phyloP scores from a whole-genome alignment of 1,284 basidiomycete genomes.

The Termitomyces sp. region DNA sequence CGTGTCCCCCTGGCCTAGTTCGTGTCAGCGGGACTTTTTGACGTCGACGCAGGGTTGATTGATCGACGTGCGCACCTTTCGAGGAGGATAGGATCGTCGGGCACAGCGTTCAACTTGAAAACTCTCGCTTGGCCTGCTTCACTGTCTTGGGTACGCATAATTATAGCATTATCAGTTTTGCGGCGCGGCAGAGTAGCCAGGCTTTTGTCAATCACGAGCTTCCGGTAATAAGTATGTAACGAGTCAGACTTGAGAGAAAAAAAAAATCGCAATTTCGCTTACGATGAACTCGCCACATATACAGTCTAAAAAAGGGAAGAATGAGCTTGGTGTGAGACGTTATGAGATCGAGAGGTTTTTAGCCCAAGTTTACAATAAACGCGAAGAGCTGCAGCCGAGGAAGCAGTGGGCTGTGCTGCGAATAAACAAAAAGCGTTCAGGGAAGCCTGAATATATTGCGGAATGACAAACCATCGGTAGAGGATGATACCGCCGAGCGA shows the following conservation, averaged over 20 bases:
- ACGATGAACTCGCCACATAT: conserved; percentile 83
- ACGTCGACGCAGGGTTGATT: neutral
- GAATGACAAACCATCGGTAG: conserved; percentile 60
- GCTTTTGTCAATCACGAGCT: conserved; percentile 80
- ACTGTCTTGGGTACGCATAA: conserved; percentile 64
- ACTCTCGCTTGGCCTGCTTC: conserved; percentile 55
- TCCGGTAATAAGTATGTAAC: conserved; percentile 7
- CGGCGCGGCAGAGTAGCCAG: conserved; percentile 65
- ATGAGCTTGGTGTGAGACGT: conserved; percentile 8
- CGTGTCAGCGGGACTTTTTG: neutral
- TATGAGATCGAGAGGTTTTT: conserved; percentile 3
- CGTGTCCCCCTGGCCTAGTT: conserved; percentile 56
- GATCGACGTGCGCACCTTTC: conserved; percentile 56
- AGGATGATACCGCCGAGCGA: conserved; percentile 74
- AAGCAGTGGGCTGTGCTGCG: conserved; percentile 71
- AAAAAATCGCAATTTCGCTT: conserved; percentile 27
- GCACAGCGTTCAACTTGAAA: conserved; percentile 72
- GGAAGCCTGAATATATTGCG: conserved; percentile 5
- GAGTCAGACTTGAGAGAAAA: neutral
- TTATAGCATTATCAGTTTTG: conserved; percentile 67
- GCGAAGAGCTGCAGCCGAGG: conserved; percentile 68
- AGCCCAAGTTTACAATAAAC: conserved; percentile 63
- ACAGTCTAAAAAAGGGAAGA: conserved; percentile 51
- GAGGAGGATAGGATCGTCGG: conserved; percentile 61
- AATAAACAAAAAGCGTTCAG: conserved; percentile 10